Evolutionary conservation across 768 basidiomycete genomes (phyloP).

Genomic region (Daedalea quercina): DNA sequence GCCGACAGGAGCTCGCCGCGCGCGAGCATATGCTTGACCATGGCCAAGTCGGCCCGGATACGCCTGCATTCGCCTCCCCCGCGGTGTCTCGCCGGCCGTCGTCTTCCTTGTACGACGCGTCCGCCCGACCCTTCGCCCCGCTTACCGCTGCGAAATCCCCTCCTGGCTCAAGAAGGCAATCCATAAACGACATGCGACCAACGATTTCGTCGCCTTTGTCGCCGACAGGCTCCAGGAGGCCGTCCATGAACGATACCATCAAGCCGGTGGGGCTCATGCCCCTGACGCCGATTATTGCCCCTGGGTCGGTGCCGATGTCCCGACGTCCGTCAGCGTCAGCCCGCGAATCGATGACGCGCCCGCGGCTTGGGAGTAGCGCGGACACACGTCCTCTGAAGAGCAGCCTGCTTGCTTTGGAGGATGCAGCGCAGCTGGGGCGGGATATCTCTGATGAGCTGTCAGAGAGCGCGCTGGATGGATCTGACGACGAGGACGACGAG

Average conservation of each 20-base stretch:
- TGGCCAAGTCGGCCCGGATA: constrained; percentile 66
- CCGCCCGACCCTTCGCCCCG: constrained; percentile 7
- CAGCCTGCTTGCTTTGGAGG: constrained; percentile 14
- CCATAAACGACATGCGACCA: constrained; percentile 16
- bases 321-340: constrained; percentile 6
- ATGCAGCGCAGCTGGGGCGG: constrained; percentile 23
- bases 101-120: constrained; percentile 19
- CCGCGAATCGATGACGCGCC: constrained; percentile 7
- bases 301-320: constrained; percentile 3
- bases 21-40: constrained; percentile 95
- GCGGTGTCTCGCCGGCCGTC: constrained; percentile 32
- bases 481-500: constrained; percentile 24
- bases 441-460: constrained; percentile 37
- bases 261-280: constrained; percentile 5
- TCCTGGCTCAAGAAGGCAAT: constrained; percentile 34
- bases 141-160: neutral
- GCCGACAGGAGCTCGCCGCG: constrained; percentile 81
- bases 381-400: constrained; percentile 10
- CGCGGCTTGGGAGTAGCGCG: constrained; percentile 9
- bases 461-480: constrained; percentile 45
- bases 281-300: neutral
- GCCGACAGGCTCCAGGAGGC: constrained; percentile 8
- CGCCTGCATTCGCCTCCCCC: constrained; percentile 45
- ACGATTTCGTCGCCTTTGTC: constrained; percentile 1
- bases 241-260: constrained; percentile 11